Evolutionary conservation across 345 rosid species (phyloP).

Genomic region (Ceriops decandra): DNA sequence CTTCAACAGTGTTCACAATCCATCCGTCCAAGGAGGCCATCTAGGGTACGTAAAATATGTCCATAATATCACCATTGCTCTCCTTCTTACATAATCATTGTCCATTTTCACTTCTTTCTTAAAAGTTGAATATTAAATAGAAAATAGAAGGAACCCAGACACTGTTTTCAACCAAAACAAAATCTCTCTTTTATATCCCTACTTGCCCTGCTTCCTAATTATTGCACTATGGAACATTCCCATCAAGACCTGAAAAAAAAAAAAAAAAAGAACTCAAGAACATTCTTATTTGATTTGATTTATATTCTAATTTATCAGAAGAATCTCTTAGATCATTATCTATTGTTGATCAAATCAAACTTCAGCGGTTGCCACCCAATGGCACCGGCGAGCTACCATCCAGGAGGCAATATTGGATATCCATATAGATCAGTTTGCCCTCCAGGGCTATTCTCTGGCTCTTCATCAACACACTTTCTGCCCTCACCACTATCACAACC

Average conservation of each 20-base stretch:
- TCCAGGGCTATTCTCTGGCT: slow-evolving; percentile 48
- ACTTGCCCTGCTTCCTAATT: no score
- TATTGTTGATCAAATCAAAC: not conserved
- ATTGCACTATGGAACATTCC: no score
- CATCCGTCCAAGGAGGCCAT: slow-evolving; percentile 46
- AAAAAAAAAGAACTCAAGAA: no score
- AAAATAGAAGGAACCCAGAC: not conserved
- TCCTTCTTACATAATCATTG: not conserved
- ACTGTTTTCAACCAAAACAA: not conserved
- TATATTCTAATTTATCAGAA: no score
- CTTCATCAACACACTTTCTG: slow-evolving; percentile 34
- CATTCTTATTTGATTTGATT: no score
- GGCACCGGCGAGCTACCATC: slow-evolving; percentile 39
- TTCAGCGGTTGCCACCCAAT: slow-evolving; percentile 49
- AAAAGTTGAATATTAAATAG: no score
- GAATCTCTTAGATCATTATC: not conserved
- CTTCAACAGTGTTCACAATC: slow-evolving; percentile 61
- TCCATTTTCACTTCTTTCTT: no score
- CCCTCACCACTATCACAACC: slow-evolving; percentile 26
- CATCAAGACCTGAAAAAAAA: no score
- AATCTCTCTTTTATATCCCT: no score
- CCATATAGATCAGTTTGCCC: slow-evolving; percentile 55
- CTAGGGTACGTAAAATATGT: slow-evolving; percentile 33
- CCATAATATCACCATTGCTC: not conserved
- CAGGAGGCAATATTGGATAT: slow-evolving; percentile 47